Percentiles rank a stretch among this genome's conserved stretches.
Evolutionary conservation across 345 rosid genomes (phyloP).

Genomic region (Eucalyptus polyanthemos): DNA sequence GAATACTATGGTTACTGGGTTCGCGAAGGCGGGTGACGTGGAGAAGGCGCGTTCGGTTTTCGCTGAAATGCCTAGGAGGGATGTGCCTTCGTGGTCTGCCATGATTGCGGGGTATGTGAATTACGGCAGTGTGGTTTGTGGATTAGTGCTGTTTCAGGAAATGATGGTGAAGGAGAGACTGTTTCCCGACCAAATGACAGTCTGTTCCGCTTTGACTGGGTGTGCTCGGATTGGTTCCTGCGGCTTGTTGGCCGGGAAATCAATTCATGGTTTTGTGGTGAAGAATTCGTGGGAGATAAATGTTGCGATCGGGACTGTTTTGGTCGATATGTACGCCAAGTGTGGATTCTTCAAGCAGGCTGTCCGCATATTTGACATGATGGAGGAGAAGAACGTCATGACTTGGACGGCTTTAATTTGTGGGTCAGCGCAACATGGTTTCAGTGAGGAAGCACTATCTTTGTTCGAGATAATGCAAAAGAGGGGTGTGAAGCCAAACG

Average conservation of each 20-base stretch:
- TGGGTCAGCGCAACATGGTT: constrained; percentile 42
- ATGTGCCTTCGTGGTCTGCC: constrained; percentile 45
- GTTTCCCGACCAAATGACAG: constrained; percentile 33
- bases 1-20: constrained; percentile 48
- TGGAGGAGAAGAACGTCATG: constrained; percentile 32
- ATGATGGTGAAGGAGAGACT: constrained; percentile 22
- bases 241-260: constrained; percentile 18
- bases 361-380: constrained; percentile 10
- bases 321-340: constrained; percentile 47
- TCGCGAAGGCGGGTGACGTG: constrained; percentile 14
- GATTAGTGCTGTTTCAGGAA: constrained; percentile 28
- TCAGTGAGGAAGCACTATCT: constrained; percentile 24
- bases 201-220: constrained; percentile 30
- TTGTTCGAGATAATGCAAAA: constrained; percentile 30
- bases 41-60: constrained; percentile 28
- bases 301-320: constrained; percentile 17
- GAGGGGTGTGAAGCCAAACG: constrained; percentile 6
- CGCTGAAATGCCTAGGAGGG: constrained; percentile 16
- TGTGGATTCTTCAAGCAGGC: constrained; percentile 26
- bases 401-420: constrained; percentile 52
- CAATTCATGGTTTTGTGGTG: constrained; percentile 35
- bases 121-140: constrained; percentile 19
- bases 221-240: constrained; percentile 33
- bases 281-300: constrained; percentile 30
- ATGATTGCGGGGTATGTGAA: constrained; percentile 39